A percentile compares a stretch with the other conserved stretches of the same genome.
phyloP scores from a whole-genome alignment of 257 asterid species.

The Phtheirospermum japonicum region DNA sequence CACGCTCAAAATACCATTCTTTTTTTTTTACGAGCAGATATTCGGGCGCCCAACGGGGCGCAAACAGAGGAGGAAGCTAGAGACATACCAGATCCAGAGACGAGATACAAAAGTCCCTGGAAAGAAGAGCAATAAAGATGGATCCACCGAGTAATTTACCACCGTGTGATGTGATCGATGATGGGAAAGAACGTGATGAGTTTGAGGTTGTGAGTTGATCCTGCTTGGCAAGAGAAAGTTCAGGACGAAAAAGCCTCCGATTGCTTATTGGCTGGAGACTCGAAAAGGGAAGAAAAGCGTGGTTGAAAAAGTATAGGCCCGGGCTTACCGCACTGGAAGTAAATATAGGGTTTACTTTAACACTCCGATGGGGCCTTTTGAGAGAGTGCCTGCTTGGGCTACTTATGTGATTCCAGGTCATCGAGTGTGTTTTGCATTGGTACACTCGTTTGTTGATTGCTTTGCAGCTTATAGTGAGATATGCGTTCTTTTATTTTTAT shows the following conservation, averaged over 20 bases:
- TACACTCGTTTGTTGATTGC: slow-evolving; percentile 27
- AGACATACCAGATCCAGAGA: slow-evolving; percentile 70
- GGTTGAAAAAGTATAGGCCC: slow-evolving; percentile 83
- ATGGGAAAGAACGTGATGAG: slow-evolving; percentile 51
- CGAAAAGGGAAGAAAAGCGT: slow-evolving; percentile 95
- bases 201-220: slow-evolving; percentile 62
- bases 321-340: slow-evolving; percentile 94
- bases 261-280: slow-evolving; percentile 91
- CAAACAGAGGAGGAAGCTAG: slow-evolving; percentile 93
- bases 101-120: slow-evolving; percentile 88
- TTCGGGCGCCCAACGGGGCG: slow-evolving; percentile 98
- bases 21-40: slow-evolving; percentile 69
- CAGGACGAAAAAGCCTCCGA: slow-evolving; percentile 75
- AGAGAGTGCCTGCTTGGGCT: slow-evolving; percentile 99
- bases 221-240: slow-evolving; percentile 70
- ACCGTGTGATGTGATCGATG: slow-evolving; percentile 78
- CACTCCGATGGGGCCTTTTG: slow-evolving; percentile 90
- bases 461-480: slow-evolving; percentile 5
- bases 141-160: slow-evolving; percentile 89
- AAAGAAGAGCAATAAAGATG: slow-evolving; percentile 90
- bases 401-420: slow-evolving; percentile 88
- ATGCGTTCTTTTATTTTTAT: background rate
- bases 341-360: slow-evolving; percentile 84
- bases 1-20: too few relatives aligned
- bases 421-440: slow-evolving; percentile 27